Evolutionary conservation across 208 protist genomes (phyloP).

Genomic region (Wallacemonas rigidus): DNA sequence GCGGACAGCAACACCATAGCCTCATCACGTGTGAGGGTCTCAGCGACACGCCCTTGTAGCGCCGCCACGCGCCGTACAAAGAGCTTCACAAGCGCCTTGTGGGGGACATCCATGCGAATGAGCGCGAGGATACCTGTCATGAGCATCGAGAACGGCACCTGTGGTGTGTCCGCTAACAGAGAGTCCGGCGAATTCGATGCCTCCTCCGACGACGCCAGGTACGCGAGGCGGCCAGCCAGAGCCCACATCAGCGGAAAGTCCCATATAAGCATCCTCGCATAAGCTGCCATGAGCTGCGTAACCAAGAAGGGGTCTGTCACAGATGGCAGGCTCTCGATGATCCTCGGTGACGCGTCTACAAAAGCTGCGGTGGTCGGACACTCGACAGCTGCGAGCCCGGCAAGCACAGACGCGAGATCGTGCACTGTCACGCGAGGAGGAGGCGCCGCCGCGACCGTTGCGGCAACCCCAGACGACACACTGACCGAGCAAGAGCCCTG

Average conservation of each 20-base stretch:
- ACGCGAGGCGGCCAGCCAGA: constrained; percentile 48
- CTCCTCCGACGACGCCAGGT: constrained; percentile 6
- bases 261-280: constrained; percentile 79
- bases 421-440: constrained; percentile 28
- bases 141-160: constrained; percentile 39
- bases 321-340: constrained; percentile 25
- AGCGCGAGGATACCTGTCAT: constrained; percentile 63
- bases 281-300: constrained; percentile 58
- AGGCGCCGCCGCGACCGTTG: background rate
- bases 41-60: constrained; percentile 13
- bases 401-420: constrained; percentile 50
- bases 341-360: constrained; percentile 50
- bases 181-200: background rate
- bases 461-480: background rate
- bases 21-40: constrained; percentile 3
- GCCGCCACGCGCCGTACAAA: background rate
- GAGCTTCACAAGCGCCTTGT: constrained; percentile 22
- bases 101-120: constrained; percentile 68
- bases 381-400: constrained; percentile 67
- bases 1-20: constrained; percentile 45
- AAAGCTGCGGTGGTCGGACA: constrained; percentile 56
- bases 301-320: constrained; percentile 15
- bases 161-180: no score
- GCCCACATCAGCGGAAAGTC: constrained; percentile 65
- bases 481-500: background rate